Conservation (phyloP, 1,284 basidiomycete genomes). For the Rhodotorula sp. region DNA sequence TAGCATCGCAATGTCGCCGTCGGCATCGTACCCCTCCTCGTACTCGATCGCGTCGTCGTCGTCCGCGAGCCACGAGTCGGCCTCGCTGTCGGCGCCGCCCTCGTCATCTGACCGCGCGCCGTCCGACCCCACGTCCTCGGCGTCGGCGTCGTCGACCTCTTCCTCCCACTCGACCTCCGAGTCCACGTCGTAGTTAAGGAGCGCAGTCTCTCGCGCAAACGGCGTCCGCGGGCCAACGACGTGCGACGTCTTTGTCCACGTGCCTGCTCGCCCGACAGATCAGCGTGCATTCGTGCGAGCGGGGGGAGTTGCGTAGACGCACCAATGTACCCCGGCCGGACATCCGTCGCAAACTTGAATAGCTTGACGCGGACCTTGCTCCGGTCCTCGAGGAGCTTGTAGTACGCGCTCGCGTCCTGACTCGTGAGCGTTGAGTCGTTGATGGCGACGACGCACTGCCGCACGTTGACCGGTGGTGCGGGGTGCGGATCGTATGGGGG, state of each 20-base stretch:
- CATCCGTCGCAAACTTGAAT: conserved; percentile 72
- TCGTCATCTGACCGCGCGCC: conserved; percentile 42
- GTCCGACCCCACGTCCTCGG: conserved; percentile 50
- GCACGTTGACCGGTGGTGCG: conserved; percentile 50
- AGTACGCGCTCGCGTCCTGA: conserved; percentile 61
- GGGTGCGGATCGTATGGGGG: conserved; percentile 31
- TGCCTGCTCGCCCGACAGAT: conserved; percentile 53
- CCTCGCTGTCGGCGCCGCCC: conserved; percentile 37
- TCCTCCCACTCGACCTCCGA: conserved; percentile 84
- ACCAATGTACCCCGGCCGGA: conserved; percentile 79
- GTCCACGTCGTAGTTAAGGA: conserved; percentile 78
- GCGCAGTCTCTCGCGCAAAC: conserved; percentile 66
- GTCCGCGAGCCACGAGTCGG: conserved; percentile 55
- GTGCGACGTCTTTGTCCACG: conserved; percentile 74
- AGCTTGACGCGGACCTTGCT: conserved; percentile 67
- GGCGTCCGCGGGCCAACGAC: conserved; percentile 73
- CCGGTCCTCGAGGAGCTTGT: conserved; percentile 62
- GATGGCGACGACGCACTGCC: conserved; percentile 62
- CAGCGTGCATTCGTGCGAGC: no score
- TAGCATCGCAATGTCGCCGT: conserved; percentile 51
- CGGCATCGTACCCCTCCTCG: conserved; percentile 58
- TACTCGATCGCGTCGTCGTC: conserved; percentile 63
- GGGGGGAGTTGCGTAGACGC: neutral
- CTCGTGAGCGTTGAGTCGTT: conserved; percentile 74
- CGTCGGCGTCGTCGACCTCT: conserved; percentile 66